phyloP scores from a whole-genome alignment of 208 protist species.

The Jaenimonas drosophilae region DNA sequence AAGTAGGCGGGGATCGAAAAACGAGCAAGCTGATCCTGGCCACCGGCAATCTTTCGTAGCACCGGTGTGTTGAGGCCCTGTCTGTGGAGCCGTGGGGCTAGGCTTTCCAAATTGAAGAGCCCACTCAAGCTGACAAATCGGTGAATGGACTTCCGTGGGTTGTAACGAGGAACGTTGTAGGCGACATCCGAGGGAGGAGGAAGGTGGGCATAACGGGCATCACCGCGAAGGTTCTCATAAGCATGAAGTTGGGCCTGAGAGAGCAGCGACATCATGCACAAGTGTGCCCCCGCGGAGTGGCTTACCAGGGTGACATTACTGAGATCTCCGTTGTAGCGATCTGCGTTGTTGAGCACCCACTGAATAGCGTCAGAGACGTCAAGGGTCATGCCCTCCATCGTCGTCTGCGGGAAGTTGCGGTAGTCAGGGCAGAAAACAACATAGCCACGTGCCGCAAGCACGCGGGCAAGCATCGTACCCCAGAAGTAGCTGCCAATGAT shows the following conservation, averaged over 20 bases:
- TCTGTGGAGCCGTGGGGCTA: conserved; percentile 49
- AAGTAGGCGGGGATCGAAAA: conserved; percentile 52
- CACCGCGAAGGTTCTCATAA: conserved; percentile 18
- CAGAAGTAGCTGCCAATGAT: conserved; percentile 83
- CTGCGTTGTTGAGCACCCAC: conserved; percentile 80
- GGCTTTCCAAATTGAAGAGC: conserved; percentile 61
- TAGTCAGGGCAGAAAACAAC: conserved; percentile 89
- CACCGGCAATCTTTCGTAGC: conserved; percentile 56
- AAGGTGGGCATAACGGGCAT: background rate
- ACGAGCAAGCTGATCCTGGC: conserved; percentile 30
- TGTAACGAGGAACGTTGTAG: conserved; percentile 26
- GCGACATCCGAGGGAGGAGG: conserved; percentile 9
- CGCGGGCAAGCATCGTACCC: conserved; percentile 64
- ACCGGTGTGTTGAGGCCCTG: conserved; percentile 55
- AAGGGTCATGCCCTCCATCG: conserved; percentile 84
- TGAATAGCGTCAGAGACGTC: conserved; percentile 80
- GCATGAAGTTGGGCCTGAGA: conserved; percentile 71
- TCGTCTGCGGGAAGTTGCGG: conserved; percentile 88
- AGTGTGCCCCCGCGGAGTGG: conserved; percentile 76
- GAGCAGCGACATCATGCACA: conserved; percentile 80
- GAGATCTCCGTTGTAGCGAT: conserved; percentile 80
- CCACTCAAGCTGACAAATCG: conserved; percentile 40
- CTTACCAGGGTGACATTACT: conserved; percentile 67
- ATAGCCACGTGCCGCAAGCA: conserved; percentile 69
- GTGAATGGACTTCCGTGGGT: conserved; percentile 30